Evolutionary conservation across 176 grass and related monocot genomes (phyloP).

Genomic region (Triticum urartu): DNA sequence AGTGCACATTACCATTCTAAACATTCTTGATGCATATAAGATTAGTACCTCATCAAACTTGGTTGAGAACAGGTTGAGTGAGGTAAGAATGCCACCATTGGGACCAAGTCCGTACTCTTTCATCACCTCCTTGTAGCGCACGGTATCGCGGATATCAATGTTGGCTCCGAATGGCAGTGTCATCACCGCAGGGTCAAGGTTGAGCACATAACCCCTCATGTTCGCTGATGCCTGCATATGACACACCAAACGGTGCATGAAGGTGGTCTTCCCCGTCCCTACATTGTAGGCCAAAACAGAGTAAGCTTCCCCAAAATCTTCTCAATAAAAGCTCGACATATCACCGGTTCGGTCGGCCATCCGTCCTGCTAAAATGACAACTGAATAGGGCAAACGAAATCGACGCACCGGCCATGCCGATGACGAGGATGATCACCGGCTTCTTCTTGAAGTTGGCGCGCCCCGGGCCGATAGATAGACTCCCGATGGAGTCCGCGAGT

Average conservation of each 20-base stretch:
- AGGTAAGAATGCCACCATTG: slow-evolving; percentile 94
- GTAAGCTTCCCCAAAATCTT: not conserved
- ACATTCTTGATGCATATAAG: not conserved
- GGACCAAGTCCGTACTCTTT: slow-evolving; percentile 94
- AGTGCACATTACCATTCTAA: not conserved
- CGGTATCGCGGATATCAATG: slow-evolving; percentile 90
- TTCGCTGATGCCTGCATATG: slow-evolving; percentile 55
- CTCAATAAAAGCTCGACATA: not conserved
- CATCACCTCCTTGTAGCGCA: slow-evolving; percentile 96
- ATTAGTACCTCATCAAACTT: slow-evolving; percentile 76
- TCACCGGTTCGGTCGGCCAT: not conserved
- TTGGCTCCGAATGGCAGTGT: slow-evolving; percentile 87
- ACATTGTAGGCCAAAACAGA: not conserved
- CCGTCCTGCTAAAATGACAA: not conserved
- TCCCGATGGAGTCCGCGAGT: slow-evolving; percentile 72
- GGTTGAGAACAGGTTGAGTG: slow-evolving; percentile 82
- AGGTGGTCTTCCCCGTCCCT: slow-evolving; percentile 94
- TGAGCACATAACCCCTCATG: slow-evolving; percentile 78
- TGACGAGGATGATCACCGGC: slow-evolving; percentile 85
- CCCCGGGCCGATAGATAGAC: slow-evolving; percentile 52
- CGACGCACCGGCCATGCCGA: slow-evolving; percentile 79
- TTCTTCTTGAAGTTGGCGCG: slow-evolving; percentile 75
- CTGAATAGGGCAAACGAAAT: not conserved
- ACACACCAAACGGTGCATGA: slow-evolving; percentile 80
- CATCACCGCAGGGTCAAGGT: slow-evolving; percentile 92